phyloP scores from a whole-genome alignment of 2,329 filamentous ascomycete genomes.

The Hymenoscyphus linearis region DNA sequence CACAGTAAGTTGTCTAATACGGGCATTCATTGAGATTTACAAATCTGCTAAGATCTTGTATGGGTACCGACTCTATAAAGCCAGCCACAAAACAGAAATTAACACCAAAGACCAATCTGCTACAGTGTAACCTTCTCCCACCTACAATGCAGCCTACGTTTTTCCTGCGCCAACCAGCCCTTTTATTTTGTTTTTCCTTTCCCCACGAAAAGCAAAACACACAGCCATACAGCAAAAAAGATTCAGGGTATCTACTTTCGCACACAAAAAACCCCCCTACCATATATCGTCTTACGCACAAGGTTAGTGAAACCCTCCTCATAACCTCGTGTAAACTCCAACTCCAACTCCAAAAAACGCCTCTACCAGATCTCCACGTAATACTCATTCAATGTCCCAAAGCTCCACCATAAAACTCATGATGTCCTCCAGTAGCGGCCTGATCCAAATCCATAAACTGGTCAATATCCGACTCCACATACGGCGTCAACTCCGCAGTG shows the following conservation, averaged over 20 bases:
- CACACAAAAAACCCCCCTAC: not conserved
- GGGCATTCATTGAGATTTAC: no score
- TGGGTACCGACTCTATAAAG: no score
- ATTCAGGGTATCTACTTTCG: not conserved
- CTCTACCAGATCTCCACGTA: not conserved
- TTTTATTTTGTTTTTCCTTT: no score
- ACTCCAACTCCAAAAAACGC: not conserved
- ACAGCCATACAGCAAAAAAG: not conserved
- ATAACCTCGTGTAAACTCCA: no score
- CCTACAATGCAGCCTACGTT: no score
- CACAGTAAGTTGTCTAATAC: no score
- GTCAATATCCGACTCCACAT: slow-evolving; percentile 13
- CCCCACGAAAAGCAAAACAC: not conserved
- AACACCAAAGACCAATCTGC: no score
- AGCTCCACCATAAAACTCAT: not conserved
- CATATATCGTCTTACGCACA: not conserved
- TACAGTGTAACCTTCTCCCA: no score
- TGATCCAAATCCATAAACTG: slow-evolving; percentile 18
- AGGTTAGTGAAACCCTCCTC: no score
- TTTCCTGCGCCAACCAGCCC: no score
- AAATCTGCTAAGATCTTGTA: no score
- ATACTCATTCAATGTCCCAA: not conserved
- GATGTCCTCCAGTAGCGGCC: not conserved
- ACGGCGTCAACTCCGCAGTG: slow-evolving; percentile 1
- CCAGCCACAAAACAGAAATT: no score